Evolutionary conservation across 2,329 filamentous ascomycete species (phyloP), one percentile per base, ranked within the genome.

Genomic region (Cercospora berteroae): DNA sequence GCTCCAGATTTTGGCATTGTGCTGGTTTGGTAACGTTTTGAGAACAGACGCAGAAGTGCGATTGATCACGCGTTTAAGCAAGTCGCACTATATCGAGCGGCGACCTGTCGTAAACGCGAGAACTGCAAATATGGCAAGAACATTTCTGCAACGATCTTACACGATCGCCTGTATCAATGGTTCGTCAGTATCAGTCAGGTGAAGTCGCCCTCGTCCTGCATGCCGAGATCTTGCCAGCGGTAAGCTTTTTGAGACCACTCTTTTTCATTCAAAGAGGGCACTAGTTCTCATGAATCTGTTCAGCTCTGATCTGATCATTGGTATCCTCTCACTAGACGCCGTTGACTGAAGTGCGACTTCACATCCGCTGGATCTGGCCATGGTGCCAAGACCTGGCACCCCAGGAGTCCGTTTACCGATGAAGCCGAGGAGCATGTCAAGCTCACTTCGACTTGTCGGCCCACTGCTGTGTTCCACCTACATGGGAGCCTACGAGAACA

Each of bases 341-440:
- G 5, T 50, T 23, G 20, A 16, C 20, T 20, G 44, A 25, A 25
- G 5, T 16, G 20, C 20, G 20, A 13, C 10, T 25, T 50, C 10
- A 50, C 18, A 23, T 50, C 18, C 44, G 44, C 20, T 25, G 44
- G 44, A 42, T 16, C 44, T 50, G 44, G 44, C 18, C 10, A 25
- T 23, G 18, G 20, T 23, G 44, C 44, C 44, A 50, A 57, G 29
- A 33, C 27, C 6, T 57, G 12, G 52, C 27, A n/a, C 13, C 52
- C 29, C 16, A 57, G 25, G 4, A 57, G 7, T 7, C 16, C 7
- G 52, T 57, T 33, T 27, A 9, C 52, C 25, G 52, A 29, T 7
- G n/a, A 29, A 29, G 52, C 52, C 52, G 52, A 57, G 52, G 52
- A 57, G 25, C 25, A 33, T n/a, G 52, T 57, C 52, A 57, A 57